Base-by-base conservation (phyloP, 1,139 yeast genomes). In the Hansenula anomala region DNA sequence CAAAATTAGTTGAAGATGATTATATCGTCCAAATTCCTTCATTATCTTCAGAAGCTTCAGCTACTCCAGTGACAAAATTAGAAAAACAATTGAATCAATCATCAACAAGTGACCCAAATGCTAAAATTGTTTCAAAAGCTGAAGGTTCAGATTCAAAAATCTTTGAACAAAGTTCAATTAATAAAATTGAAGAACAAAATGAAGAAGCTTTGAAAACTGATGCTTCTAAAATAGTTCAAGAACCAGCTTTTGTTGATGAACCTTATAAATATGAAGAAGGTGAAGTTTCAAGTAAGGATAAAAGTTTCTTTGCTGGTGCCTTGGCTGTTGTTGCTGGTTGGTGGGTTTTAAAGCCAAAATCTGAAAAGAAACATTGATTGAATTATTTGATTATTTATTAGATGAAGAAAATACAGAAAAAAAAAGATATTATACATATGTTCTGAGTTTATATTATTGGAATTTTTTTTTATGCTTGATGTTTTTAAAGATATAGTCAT, bases 1-100 rank as follows among this genome's bases (percentile, higher is more conserved):
- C 42, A 26, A 41, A 45, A 34, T 38, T 44, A 13, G 56, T 51
- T 20, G 75, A 67, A 49, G 75, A 73, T 60, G 73, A 71, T 51
- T 74, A 75, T 52, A 68, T 68, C 38, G 73, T 77, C 17, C 71
- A 73, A 54, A 67, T 74, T 19, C 80, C 80, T 9, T 75, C 80
- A 6, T 60, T 74, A 39, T 68, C 74, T 37, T 61, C 66, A 19
- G 73, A 73, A 46, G 80, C 80, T 2, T 70, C 74, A 30, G 61
- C 67, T 45, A 75, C 67, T 43, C 70, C 72, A 15, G 78, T 71
- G 43, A 61, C 66, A 16, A 27, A 43, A 30, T 11, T 48, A 4
- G 60, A 56, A 39, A 49, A 55, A 28, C 37, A 45, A 37, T 55
- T 55, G 16, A 24, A 40, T 6, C 56, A 58, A 36, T 50, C 54